Percentiles rank a stretch among this genome's conserved stretches.
Conservation (phyloP, 1,139 yeast genomes). For the Pichia sp. region DNA sequence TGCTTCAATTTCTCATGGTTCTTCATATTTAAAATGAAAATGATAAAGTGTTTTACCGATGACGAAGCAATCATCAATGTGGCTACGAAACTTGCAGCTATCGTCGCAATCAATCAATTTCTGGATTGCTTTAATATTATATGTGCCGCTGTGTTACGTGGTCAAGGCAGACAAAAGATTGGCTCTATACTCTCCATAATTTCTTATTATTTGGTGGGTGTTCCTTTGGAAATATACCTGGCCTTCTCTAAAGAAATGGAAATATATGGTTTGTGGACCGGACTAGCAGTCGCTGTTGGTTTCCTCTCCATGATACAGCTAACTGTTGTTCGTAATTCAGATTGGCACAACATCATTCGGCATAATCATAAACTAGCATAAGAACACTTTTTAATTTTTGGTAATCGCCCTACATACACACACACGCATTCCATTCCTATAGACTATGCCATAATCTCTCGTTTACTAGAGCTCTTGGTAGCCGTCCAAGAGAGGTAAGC, state of each 20-base stretch:
- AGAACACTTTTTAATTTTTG: too few relatives aligned
- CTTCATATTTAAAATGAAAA: constrained; percentile 41
- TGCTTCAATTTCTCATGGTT: constrained; percentile 45
- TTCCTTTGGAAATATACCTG: constrained; percentile 62
- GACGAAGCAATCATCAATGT: constrained; percentile 53
- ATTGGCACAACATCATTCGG: constrained; percentile 45
- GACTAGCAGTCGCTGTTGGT: constrained; percentile 69
- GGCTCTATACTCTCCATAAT: constrained; percentile 74
- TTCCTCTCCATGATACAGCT: constrained; percentile 58
- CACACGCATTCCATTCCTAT: too few relatives aligned
- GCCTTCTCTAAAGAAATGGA: constrained; percentile 48
- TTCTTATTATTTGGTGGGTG: constrained; percentile 59
- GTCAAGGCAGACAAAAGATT: constrained; percentile 77
- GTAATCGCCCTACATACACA: too few relatives aligned
- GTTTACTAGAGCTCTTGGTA: too few relatives aligned
- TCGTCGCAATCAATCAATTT: constrained; percentile 65
- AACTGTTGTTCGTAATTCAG: constrained; percentile 38
- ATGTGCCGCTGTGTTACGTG: constrained; percentile 76
- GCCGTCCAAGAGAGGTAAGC: too few relatives aligned
- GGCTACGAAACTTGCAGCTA: constrained; percentile 48
- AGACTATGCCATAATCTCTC: too few relatives aligned
- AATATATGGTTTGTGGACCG: constrained; percentile 77
- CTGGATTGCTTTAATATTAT: constrained; percentile 78
- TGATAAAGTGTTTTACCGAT: constrained; percentile 60
- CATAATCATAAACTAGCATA: constrained; percentile 15